These are phyloP conservation scores for Leccinum truebloodii DNA, from an alignment of 768 basidiomycete genomes.

Conservation along the genomic window DNA sequence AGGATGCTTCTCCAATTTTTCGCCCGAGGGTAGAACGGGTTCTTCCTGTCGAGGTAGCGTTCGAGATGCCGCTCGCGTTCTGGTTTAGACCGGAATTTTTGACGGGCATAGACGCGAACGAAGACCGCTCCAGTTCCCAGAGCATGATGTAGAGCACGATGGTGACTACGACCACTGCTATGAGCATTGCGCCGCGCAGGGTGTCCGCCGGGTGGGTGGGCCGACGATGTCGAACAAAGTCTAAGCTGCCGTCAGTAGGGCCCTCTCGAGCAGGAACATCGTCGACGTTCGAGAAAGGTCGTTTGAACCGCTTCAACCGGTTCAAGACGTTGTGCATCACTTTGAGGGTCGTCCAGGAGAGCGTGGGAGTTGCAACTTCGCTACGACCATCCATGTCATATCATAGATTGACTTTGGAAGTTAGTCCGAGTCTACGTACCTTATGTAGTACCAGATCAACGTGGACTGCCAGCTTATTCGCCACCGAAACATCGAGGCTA, in stretches of 20 bases:
- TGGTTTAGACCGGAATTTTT: background rate
- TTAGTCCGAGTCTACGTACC: too few relatives aligned
- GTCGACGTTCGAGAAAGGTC: too few relatives aligned
- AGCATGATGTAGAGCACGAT: constrained; percentile 26
- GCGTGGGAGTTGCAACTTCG: too few relatives aligned
- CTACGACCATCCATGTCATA: too few relatives aligned
- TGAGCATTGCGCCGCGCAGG: constrained; percentile 17
- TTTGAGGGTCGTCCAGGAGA: too few relatives aligned
- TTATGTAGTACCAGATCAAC: too few relatives aligned
- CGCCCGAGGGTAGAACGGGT: too few relatives aligned
- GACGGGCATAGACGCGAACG: constrained; percentile 1
- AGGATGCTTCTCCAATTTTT: background rate
- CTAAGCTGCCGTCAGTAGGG: background rate
- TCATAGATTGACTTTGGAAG: too few relatives aligned
- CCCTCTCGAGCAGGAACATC: background rate
- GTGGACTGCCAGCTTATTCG: too few relatives aligned
- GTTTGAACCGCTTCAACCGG: too few relatives aligned
- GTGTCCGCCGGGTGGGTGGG: constrained; percentile 3
- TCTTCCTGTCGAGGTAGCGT: background rate
- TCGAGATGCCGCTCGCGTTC: background rate
- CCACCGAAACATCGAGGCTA: too few relatives aligned
- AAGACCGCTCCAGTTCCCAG: constrained; percentile 19
- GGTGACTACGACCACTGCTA: constrained; percentile 20
- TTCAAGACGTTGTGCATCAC: too few relatives aligned
- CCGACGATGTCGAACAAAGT: constrained; percentile 5